Conservation (phyloP, 768 basidiomycete genomes). For the Agrocybe pediades region DNA sequence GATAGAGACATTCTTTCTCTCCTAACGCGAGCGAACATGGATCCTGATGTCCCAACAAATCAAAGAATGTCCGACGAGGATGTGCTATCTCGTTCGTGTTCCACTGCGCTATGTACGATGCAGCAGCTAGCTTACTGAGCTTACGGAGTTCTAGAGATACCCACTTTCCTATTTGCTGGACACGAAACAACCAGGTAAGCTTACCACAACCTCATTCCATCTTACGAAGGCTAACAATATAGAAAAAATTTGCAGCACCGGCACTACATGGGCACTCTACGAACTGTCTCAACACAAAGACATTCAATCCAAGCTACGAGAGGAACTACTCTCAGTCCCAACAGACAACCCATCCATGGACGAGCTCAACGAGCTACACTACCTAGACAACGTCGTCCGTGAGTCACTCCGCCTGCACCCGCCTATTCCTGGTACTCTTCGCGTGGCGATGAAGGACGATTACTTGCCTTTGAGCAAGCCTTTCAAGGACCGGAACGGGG, state of each 20-base stretch:
- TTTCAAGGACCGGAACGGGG: conserved; percentile 43
- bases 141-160: conserved; percentile 46
- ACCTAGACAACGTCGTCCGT: conserved; percentile 64
- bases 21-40: conserved; percentile 64
- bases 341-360: conserved; percentile 71
- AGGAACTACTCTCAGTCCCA: conserved; percentile 51
- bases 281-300: conserved; percentile 48
- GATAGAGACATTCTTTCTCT: conserved; percentile 63
- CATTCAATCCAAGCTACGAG: conserved; percentile 55
- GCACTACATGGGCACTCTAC: conserved; percentile 60
- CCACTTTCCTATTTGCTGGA: conserved; percentile 61
- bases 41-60: conserved; percentile 52
- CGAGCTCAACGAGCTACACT: conserved; percentile 61
- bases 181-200: conserved; percentile 58
- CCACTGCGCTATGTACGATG: background rate
- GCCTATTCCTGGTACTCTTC: conserved; percentile 44
- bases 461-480: conserved; percentile 51
- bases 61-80: conserved; percentile 64
- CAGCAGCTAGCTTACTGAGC: background rate
- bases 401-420: conserved; percentile 60
- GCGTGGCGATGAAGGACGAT: conserved; percentile 53
- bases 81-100: conserved; percentile 51
- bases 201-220: background rate
- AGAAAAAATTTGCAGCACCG: conserved; percentile 31
- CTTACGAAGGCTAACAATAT: background rate